phyloP scores from a whole-genome alignment of 768 basidiomycete genomes.

The Podaxis sp. region DNA sequence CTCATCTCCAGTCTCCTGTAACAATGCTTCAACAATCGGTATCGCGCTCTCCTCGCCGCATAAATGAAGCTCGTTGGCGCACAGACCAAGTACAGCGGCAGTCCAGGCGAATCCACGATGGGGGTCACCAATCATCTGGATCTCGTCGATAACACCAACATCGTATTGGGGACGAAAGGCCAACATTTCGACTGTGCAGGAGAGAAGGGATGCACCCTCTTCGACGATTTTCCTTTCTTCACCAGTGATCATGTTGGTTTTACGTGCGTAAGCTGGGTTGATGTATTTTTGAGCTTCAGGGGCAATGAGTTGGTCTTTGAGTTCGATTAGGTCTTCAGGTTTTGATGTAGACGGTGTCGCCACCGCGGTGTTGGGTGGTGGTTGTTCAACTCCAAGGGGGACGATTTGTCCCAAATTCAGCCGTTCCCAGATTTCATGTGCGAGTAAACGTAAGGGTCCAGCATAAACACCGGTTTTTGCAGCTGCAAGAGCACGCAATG shows the following conservation, averaged over 20 bases:
- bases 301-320: not conserved
- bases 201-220: constrained; percentile 52
- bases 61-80: constrained; percentile 84
- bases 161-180: constrained; percentile 43
- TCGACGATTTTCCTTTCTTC: constrained; percentile 81
- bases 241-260: constrained; percentile 88
- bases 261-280: constrained; percentile 49
- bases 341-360: constrained; percentile 17
- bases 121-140: constrained; percentile 88
- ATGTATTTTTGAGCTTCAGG: constrained; percentile 27
- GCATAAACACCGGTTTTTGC: constrained; percentile 79
- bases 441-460: constrained; percentile 88
- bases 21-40: constrained; percentile 66
- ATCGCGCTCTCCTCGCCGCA: constrained; percentile 95
- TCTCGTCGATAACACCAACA: constrained; percentile 94
- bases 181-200: constrained; percentile 95
- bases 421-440: constrained; percentile 92
- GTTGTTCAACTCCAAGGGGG: constrained; percentile 54
- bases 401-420: constrained; percentile 88
- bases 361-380: constrained; percentile 14
- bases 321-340: constrained; percentile 8
- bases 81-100: constrained; percentile 68
- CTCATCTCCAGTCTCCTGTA: constrained; percentile 80
- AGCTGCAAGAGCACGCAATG: constrained; percentile 82
- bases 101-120: constrained; percentile 85